Percentiles rank a stretch among this genome's conserved stretches.
phyloP scores from a whole-genome alignment of 306 rosid genomes.

The Alnus glutinosa region DNA sequence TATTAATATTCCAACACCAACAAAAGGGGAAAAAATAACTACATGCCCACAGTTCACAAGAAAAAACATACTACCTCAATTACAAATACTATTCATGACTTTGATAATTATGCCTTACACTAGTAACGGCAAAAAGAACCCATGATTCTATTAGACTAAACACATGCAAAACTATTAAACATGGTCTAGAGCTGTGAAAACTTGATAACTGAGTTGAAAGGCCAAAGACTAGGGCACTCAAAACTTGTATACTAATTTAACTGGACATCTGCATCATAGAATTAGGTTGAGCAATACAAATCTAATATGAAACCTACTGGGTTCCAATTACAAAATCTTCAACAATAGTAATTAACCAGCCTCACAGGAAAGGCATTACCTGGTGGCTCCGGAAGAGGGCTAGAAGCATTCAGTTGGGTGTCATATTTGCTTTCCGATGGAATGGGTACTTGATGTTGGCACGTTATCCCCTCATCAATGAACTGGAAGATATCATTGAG shows the following conservation, averaged over 20 bases:
- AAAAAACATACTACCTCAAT: not conserved
- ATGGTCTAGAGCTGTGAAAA: not conserved
- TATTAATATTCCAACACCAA: not conserved
- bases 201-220: not conserved
- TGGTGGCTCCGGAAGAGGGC: constrained; percentile 59
- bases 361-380: constrained; percentile 43
- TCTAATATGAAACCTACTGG: not conserved
- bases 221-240: not conserved
- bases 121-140: not conserved
- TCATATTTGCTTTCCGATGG: constrained; percentile 53
- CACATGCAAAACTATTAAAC: not conserved
- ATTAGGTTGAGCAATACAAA: not conserved
- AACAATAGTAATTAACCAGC: not conserved
- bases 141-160: not conserved
- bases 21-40: not conserved
- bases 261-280: not conserved
- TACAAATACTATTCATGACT: not conserved
- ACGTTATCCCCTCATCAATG: constrained; percentile 51
- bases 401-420: constrained; percentile 49
- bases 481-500: constrained; percentile 86
- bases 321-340: not conserved
- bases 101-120: not conserved
- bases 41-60: not conserved
- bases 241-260: constrained; percentile 4
- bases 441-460: constrained; percentile 44